A percentile compares a stretch with the other conserved stretches of the same genome.
Evolutionary conservation across 2,329 filamentous ascomycete species (phyloP).

Genomic region (Trichoderma harzianum): DNA sequence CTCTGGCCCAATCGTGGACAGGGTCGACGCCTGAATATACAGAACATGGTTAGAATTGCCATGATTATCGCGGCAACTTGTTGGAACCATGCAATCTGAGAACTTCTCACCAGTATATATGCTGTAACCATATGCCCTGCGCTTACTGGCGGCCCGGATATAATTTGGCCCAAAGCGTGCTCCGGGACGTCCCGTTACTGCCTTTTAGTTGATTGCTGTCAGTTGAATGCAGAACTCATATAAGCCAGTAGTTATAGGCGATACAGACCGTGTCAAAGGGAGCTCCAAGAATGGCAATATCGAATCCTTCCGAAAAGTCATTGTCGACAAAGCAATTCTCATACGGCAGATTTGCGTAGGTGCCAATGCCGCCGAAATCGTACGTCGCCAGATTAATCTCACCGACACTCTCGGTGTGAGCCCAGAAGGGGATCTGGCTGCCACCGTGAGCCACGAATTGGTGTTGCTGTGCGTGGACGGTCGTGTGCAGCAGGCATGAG

Average conservation of each 20-base stretch:
- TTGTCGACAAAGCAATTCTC: conserved; percentile 27
- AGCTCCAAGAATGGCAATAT: conserved; percentile 31
- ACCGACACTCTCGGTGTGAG: conserved; percentile 17
- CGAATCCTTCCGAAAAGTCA: conserved; percentile 20
- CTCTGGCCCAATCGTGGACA: conserved; percentile 57
- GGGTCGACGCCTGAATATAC: conserved; percentile 20
- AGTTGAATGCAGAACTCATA: not conserved
- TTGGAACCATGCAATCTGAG: not conserved
- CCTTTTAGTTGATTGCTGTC: conserved; percentile 1
- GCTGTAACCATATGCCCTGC: conserved; percentile 40
- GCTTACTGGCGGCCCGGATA: conserved; percentile 73
- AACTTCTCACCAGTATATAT: conserved; percentile 20
- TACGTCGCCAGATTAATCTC: conserved; percentile 20
- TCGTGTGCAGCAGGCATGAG: not conserved
- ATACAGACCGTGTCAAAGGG: conserved; percentile 29
- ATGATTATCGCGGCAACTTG: not conserved
- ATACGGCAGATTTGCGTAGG: conserved; percentile 27
- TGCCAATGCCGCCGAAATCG: conserved; percentile 22
- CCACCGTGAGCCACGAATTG: conserved; percentile 1
- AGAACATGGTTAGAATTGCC: not conserved
- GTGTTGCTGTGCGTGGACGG: not conserved
- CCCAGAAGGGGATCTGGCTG: conserved; percentile 22
- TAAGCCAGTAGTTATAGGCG: too few species aligned
- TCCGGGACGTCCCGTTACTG: conserved; percentile 24
- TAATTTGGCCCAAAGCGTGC: conserved; percentile 76